These are phyloP conservation scores for Exophiala oligosperma DNA, from an alignment of 2,329 filamentous ascomycete species.

Conservation along the genomic window DNA sequence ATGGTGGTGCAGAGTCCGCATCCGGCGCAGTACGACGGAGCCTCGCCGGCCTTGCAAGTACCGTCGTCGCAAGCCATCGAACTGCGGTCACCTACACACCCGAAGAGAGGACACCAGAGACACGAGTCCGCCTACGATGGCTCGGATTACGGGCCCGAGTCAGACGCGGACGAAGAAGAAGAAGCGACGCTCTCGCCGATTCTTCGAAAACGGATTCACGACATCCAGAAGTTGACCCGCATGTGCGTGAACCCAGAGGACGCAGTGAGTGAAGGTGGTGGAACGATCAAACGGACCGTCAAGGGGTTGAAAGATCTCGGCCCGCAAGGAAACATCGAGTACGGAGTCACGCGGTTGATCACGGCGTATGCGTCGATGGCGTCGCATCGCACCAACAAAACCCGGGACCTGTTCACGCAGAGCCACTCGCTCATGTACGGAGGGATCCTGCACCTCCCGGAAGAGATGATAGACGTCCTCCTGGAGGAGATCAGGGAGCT, in stretches of 20 bases:
- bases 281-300: constrained; percentile 54
- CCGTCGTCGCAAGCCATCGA: constrained; percentile 40
- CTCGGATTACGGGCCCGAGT: constrained; percentile 59
- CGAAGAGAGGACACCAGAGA: constrained; percentile 39
- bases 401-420: constrained; percentile 58
- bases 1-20: constrained; percentile 27
- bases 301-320: constrained; percentile 55
- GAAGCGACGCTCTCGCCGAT: constrained; percentile 52
- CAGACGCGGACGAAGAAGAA: constrained; percentile 51
- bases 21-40: constrained; percentile 22
- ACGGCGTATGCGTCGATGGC: constrained; percentile 60
- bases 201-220: constrained; percentile 57
- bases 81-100: constrained; percentile 36
- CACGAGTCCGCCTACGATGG: constrained; percentile 55
- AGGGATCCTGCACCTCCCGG: constrained; percentile 45
- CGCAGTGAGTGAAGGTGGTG: constrained; percentile 48
- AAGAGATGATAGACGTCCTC: constrained; percentile 57
- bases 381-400: constrained; percentile 62
- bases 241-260: constrained; percentile 34
- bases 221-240: constrained; percentile 55
- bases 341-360: constrained; percentile 56
- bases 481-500: constrained; percentile 58
- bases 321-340: constrained; percentile 57
- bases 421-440: constrained; percentile 58
- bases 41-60: constrained; percentile 24